A percentile compares a stretch with the other conserved stretches of the same genome.
phyloP scores from a whole-genome alignment of 1,284 basidiomycete genomes.

The Mrakiaceae sp. region DNA sequence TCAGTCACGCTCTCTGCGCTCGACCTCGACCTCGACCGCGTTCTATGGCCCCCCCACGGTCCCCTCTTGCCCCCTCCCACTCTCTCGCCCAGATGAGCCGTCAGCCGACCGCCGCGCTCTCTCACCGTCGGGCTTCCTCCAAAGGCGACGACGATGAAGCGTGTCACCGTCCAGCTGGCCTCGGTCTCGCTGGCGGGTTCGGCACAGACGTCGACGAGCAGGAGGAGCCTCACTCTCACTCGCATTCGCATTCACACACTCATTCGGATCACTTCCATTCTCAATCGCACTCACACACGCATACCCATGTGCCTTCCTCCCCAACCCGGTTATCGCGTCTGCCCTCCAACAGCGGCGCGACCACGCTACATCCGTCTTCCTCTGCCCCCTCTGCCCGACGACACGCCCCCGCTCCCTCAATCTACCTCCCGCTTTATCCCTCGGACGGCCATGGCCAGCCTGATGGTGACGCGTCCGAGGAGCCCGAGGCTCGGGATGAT shows the following conservation, averaged over 20 bases:
- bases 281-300: not conserved
- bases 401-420: not conserved
- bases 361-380: not conserved
- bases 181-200: not conserved
- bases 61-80: too few species aligned
- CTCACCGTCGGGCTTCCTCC: not conserved
- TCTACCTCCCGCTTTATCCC: conserved; percentile 9
- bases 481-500: conserved; percentile 3
- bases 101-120: not conserved
- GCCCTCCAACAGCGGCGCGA: not conserved
- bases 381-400: not conserved
- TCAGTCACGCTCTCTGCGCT: not conserved
- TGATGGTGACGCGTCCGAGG: not conserved
- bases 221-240: not conserved
- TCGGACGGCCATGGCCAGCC: not conserved
- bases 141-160: not conserved
- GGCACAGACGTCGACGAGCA: not conserved
- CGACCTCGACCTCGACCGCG: not conserved
- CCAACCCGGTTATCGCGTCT: not conserved
- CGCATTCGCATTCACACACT: not conserved
- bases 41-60: too few species aligned
- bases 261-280: not conserved
- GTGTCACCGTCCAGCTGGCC: not conserved
- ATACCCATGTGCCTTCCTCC: not conserved
- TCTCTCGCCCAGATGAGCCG: too few species aligned